Conservation (phyloP, 2,329 filamentous ascomycete species). For the Emydomyces testavorans region DNA sequence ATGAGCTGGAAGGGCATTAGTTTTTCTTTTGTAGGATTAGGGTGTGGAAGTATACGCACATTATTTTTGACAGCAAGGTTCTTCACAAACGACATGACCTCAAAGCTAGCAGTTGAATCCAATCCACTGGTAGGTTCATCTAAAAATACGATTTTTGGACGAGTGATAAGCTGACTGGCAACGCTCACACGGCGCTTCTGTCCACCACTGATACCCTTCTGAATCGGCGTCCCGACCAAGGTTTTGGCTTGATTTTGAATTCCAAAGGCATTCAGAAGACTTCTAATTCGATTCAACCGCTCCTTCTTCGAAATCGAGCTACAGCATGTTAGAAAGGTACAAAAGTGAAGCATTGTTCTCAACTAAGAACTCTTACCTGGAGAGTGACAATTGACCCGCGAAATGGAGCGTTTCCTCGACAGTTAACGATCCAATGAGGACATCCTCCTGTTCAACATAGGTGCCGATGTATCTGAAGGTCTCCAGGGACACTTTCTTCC, state of each 20-base stretch:
- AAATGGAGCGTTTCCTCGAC: slow-evolving; percentile 70
- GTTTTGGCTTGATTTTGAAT: slow-evolving; percentile 57
- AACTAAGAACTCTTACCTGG: slow-evolving; percentile 34
- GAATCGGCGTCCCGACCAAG: slow-evolving; percentile 68
- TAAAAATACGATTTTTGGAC: slow-evolving; percentile 67
- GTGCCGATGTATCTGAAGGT: slow-evolving; percentile 55
- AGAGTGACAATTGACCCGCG: slow-evolving; percentile 55
- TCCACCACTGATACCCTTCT: slow-evolving; percentile 72
- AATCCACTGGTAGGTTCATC: slow-evolving; percentile 77
- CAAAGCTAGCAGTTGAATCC: slow-evolving; percentile 63
- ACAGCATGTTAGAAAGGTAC: slow-evolving; percentile 10
- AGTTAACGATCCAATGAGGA: slow-evolving; percentile 67
- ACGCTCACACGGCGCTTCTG: slow-evolving; percentile 74
- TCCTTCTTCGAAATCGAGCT: slow-evolving; percentile 46
- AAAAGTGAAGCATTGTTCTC: background rate
- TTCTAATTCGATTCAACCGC: slow-evolving; percentile 51
- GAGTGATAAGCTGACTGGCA: slow-evolving; percentile 69
- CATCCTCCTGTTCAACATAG: slow-evolving; percentile 83
- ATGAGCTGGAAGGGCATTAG: slow-evolving; percentile 44
- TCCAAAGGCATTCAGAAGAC: slow-evolving; percentile 60
- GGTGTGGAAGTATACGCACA: slow-evolving; percentile 30
- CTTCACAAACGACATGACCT: slow-evolving; percentile 64
- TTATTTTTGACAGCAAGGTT: slow-evolving; percentile 55
- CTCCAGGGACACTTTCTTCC: slow-evolving; percentile 40
- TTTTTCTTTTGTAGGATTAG: background rate